Evolutionary conservation across 305 asterid genomes (phyloP), one percentile per base, ranked within the genome.

Genomic region (Plantago coronopus): DNA sequence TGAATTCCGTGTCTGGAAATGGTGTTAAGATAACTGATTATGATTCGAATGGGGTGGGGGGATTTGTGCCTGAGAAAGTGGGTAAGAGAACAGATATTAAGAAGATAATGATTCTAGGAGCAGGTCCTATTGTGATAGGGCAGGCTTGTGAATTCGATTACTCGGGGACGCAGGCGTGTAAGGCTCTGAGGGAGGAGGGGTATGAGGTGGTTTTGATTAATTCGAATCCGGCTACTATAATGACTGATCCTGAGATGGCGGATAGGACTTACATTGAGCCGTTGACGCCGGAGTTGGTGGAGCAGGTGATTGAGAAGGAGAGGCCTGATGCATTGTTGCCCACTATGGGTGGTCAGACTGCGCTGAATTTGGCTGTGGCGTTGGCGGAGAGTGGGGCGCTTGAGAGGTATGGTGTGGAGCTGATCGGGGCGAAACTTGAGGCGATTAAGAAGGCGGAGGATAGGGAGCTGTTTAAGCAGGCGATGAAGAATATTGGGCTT

Each of bases 271-370:
- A 93, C 51, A 93, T 93, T 27, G 97, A 93, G 81, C 99, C 96
- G 10, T 84, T 89, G 96, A 93, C 99, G 1, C 96, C 97, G 0
- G 97, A 93, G 51, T 65, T 93, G 20, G 95, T 93, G 27, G 99
- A 93, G 74, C 99, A 87, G 46, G 96, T 93, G 49, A 79, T 93
- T 11, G 89, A 82, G 69, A 93, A 87, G 76, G 99, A 93, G 88
- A 78, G 96, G 29, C 98, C 97, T 7, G 88, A 93, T 67, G 98
- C 98, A 12, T 47, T 93, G 63, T 64, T 93, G 79, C 97, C 98
- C 25, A 93, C 98, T 0, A 93, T 89, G 99, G 97, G 97, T 5
- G 99, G 98, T 42, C 99, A 93, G 70, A 93, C 99, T 1, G 99
- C 97, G 0, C 96, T 93, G 50, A 89, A 89, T 63, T 88, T 89